phyloP scores from a whole-genome alignment of 345 rosid species.

The Hirschfeldia incana region DNA sequence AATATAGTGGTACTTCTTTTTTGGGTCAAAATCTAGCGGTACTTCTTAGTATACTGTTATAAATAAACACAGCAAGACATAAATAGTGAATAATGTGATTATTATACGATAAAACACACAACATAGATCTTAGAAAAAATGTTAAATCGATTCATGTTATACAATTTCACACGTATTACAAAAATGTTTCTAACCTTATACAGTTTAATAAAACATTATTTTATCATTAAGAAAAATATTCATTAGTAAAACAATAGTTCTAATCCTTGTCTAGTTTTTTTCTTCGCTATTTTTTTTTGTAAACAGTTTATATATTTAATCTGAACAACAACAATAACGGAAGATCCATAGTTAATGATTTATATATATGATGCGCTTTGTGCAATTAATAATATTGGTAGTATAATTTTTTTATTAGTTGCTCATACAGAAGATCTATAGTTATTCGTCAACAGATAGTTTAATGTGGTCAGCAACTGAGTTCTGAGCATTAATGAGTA shows the following conservation, averaged over 20 bases:
- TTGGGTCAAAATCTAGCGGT: too few relatives aligned
- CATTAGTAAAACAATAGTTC: too few relatives aligned
- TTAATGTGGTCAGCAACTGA: constrained; percentile 12
- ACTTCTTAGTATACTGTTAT: too few relatives aligned
- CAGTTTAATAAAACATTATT: too few relatives aligned
- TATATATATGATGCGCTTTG: too few relatives aligned
- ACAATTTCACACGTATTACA: neutral
- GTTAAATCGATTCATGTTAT: neutral
- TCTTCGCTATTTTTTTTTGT: too few relatives aligned
- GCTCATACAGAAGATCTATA: neutral
- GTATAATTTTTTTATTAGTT: neutral
- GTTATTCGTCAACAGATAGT: neutral
- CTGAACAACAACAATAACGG: too few relatives aligned
- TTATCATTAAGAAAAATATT: too few relatives aligned
- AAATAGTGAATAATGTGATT: neutral
- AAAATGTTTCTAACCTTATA: neutral
- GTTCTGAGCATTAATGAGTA: constrained; percentile 1
- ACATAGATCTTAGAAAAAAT: neutral
- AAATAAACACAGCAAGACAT: neutral
- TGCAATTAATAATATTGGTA: neutral
- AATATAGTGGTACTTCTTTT: neutral
- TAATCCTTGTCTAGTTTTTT: too few relatives aligned
- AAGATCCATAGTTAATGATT: too few relatives aligned
- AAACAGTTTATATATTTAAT: too few relatives aligned
- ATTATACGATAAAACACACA: neutral